Evolutionary conservation across 2,329 filamentous ascomycete species (phyloP), one percentile per base, ranked within the genome.

Genomic region (Xylariaceae sp.): DNA sequence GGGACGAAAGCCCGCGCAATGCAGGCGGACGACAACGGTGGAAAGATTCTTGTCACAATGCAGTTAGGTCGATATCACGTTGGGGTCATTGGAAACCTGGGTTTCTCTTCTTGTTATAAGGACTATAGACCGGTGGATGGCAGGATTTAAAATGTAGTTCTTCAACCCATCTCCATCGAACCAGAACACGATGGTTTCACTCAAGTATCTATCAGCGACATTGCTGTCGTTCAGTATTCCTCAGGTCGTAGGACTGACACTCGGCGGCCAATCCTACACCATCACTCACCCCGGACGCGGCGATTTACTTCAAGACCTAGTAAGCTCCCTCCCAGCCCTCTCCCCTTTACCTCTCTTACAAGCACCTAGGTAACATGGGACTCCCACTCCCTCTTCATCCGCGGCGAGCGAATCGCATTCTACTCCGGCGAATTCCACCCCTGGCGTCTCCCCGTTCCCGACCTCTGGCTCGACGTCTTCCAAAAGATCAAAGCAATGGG

Each of bases 361-460:
- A 0, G 23, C 15, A n/a, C 7, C 30, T 45, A 67, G 66, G 80
- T 89, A 17, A 89, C 86, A 51, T 92, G 87, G 83, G 88, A 92
- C 70, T 79, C 88, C 48, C 77, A 89, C 64, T 89, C 88, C 0
- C 75, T 92, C 2, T 87, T 87, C 64, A 80, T 92, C 61, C 78
- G 82, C 62, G 88, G 88, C 8, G 83, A 91, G 68, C 81, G 88
- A 8, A 76, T 89, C 50, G 84, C 90, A 69, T 78, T 92, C 42
- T 91, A 88, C 71, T 87, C 83, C 48, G 89, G 85, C 45, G 89
- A 92, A 70, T 81, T 91, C 2, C 88, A 92, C 69, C 87, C 88
- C 0, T 92, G 79, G 57, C 75, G 79, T 1, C 71, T 80, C 1
- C 78, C 79, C 0, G 77, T 79, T 9, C 76, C 78, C 0, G 74